Evolutionary conservation across 139 green algal species (phyloP).

Genomic region (Tetradesmus obliquus): DNA sequence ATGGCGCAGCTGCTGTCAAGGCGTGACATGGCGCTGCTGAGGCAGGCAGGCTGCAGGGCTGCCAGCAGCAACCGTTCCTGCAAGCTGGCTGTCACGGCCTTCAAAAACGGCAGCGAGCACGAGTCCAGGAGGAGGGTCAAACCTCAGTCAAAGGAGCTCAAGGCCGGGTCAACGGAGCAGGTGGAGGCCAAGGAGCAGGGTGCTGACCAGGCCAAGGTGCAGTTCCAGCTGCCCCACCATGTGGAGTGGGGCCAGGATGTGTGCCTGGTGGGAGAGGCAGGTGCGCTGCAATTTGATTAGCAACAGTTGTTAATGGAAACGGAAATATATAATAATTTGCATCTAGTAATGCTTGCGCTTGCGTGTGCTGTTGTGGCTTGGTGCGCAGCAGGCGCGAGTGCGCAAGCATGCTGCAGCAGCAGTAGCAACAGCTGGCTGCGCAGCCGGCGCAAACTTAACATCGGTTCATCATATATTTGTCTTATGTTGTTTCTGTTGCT

Average conservation of each 20-base stretch:
- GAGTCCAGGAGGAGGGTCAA: neutral
- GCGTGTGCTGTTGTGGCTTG: too few species aligned
- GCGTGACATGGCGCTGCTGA: neutral
- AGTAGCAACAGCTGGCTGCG: too few species aligned
- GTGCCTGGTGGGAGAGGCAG: slow-evolving; percentile 14
- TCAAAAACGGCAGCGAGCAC: neutral
- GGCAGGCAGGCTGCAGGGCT: neutral
- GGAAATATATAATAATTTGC: too few species aligned
- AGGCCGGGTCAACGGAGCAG: neutral
- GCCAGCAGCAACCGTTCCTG: neutral
- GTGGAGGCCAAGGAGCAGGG: neutral
- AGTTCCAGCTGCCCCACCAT: slow-evolving; percentile 40
- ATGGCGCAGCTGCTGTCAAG: neutral
- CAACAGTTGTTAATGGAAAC: neutral
- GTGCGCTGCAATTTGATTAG: neutral
- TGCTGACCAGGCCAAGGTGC: neutral
- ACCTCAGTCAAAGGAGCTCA: neutral
- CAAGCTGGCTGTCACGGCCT: neutral
- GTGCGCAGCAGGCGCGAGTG: too few species aligned
- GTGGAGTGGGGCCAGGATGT: slow-evolving; percentile 43
- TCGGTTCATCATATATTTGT: neutral
- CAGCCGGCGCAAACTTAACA: too few species aligned
- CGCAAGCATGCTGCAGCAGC: too few species aligned
- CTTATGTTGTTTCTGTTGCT: neutral
- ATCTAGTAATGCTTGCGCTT: too few species aligned